phyloP scores from a whole-genome alignment of 345 rosid genomes.

The Gossypium stocksii region DNA sequence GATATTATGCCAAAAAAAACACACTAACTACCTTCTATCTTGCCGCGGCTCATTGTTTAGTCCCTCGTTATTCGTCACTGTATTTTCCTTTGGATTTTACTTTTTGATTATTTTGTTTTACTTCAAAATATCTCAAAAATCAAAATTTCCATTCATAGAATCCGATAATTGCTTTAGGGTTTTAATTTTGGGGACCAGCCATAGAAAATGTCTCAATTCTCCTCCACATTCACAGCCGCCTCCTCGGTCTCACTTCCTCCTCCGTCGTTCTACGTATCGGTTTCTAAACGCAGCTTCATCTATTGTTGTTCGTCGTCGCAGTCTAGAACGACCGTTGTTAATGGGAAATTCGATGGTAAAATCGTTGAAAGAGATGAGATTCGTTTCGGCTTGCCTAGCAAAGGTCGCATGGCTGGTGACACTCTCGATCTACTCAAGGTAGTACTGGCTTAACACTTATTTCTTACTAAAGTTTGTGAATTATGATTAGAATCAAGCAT shows the following conservation, averaged over 20 bases:
- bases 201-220: conserved; percentile 25
- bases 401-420: conserved; percentile 92
- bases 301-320: conserved; percentile 40
- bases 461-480: neutral
- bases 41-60: neutral
- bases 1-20: no score
- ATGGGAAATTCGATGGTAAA: conserved; percentile 31
- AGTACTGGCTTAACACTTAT: conserved; percentile 20
- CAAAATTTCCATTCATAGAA: no score
- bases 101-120: no score
- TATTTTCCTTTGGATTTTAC: neutral
- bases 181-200: neutral
- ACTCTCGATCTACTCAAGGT: conserved; percentile 88
- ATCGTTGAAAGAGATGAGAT: conserved; percentile 47
- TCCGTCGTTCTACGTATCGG: conserved; percentile 17
- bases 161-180: neutral
- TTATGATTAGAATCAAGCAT: no score
- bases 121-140: no score
- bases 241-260: conserved; percentile 22
- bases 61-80: neutral
- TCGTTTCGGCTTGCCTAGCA: conserved; percentile 92
- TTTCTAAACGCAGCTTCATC: conserved; percentile 16
- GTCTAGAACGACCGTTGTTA: conserved; percentile 35
- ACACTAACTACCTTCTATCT: neutral
- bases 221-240: conserved; percentile 8